Base-by-base conservation (phyloP, 164 flowering plant species). In the Taxillus chinensis region DNA sequence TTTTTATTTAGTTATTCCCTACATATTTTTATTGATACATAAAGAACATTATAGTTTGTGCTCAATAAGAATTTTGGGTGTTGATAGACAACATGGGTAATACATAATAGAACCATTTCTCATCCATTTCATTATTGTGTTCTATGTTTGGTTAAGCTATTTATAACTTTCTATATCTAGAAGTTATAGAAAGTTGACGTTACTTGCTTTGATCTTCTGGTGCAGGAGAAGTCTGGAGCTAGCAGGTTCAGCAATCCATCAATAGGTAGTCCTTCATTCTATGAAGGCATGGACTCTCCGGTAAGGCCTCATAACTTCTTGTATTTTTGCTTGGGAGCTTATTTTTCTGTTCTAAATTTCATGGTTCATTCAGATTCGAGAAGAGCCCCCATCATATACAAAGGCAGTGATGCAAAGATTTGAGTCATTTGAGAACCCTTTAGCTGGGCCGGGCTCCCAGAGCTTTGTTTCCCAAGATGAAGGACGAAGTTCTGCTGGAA, bases 401-500 rank as follows among this genome's bases (percentile, higher is more conserved):
- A 67, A 92, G 64, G 78, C 96, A 69, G 72, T 45, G 17, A 69
- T 62, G 73, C 78, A 82, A 71, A 80, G 87, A 62, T 76, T 71
- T 43, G 95, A 87, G 65, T 89, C 99, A 45, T 91, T 87, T 81
- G 96, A 83, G 76, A 95, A 91, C 66, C 93, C 97, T 39, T 66
- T 83, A 64, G 85, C 92, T 62, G 95, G 86, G 39, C 60, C 62
- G 43, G 88, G 86, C 13, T 78, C 83, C 39, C 80, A 70, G 40
- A 83, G 87, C 76, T 86, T 77, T 75, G 82, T 69, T 57, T 84
- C 92, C 42, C 83, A 67, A 41, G 89, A 85, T 27, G 91, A 86
- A 2, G 91, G 81, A 55, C 75, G 79, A 53, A 57, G 55, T 60
- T 75, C 90, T 62, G 74, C 88, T 52, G 88, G 79, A 38, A 78